Conservation (phyloP, 495 filamentous ascomycete species). For the Tuber melanosporum region DNA sequence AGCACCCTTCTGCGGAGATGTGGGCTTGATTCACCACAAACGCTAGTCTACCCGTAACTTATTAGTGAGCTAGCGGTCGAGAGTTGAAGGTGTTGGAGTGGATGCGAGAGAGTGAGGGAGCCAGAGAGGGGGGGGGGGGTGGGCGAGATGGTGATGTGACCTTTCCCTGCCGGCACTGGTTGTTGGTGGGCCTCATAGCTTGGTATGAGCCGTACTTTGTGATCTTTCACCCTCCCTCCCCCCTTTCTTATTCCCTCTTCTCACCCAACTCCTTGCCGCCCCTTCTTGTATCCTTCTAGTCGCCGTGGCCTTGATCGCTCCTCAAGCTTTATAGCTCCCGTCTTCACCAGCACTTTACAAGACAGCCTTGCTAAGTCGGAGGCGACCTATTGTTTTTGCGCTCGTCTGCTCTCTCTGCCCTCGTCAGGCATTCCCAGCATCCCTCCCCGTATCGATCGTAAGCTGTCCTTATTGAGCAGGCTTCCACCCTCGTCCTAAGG, state of each 20-base stretch:
- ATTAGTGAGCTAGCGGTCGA: not conserved
- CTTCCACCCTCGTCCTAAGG: not conserved
- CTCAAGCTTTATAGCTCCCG: not conserved
- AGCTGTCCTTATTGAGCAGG: not conserved
- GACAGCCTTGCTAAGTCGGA: not conserved
- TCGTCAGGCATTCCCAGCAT: not conserved
- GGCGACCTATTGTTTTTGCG: not conserved
- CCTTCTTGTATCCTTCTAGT: not conserved
- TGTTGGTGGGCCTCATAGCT: not conserved
- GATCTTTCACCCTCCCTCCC: not conserved
- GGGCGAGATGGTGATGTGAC: not conserved
- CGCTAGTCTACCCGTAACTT: conserved; percentile 3
- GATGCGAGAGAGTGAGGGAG: not conserved
- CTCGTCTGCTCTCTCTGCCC: not conserved
- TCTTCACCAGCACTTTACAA: not conserved
- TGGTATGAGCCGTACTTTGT: not conserved
- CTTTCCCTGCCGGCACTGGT: conserved; percentile 1
- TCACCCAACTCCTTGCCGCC: not conserved
- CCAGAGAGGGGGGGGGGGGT: not conserved
- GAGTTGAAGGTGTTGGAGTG: not conserved
- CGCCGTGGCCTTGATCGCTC: not conserved
- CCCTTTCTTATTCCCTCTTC: not conserved
- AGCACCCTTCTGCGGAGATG: not conserved
- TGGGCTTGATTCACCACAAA: not conserved
- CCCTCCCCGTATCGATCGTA: not conserved